Percentiles rank a stretch among this genome's conserved stretches.
Conservation (phyloP, 352 stramenopile genomes). For the Pythium brassicae region DNA sequence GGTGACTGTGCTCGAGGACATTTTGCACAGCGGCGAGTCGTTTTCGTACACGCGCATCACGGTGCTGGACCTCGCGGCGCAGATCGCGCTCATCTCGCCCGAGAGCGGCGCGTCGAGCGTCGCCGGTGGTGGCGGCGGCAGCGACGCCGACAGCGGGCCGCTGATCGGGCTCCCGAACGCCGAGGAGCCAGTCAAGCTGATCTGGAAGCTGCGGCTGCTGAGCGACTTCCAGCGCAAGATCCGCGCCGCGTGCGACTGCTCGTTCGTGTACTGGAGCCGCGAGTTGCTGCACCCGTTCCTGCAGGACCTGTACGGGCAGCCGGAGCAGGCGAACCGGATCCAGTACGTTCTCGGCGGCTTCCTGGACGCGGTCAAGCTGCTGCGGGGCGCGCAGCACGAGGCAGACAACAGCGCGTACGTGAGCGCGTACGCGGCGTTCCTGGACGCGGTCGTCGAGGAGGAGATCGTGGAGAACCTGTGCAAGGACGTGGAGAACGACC, state of each 20-base stretch:
- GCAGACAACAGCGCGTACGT: conserved; percentile 63
- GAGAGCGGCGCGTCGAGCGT: conserved; percentile 26
- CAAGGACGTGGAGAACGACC: conserved; percentile 92
- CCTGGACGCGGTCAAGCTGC: conserved; percentile 66
- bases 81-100: conserved; percentile 74
- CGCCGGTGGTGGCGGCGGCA: too few species aligned
- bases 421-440: conserved; percentile 70
- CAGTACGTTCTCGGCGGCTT: conserved; percentile 83
- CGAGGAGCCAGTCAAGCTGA: conserved; percentile 73
- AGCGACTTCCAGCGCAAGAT: conserved; percentile 89
- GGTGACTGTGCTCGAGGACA: conserved; percentile 83
- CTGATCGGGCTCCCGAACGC: conserved; percentile 55
- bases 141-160: conserved; percentile 30
- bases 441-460: conserved; percentile 80
- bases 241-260: conserved; percentile 84
- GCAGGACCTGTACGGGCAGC: conserved; percentile 72
- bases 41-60: conserved; percentile 85
- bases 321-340: conserved; percentile 78
- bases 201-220: conserved; percentile 83
- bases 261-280: conserved; percentile 92
- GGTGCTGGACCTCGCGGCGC: conserved; percentile 71
- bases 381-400: conserved; percentile 78
- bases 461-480: conserved; percentile 88
- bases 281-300: conserved; percentile 88
- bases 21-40: conserved; percentile 73